phyloP scores from a whole-genome alignment of 208 protist genomes.

The Lotmaria passim region DNA sequence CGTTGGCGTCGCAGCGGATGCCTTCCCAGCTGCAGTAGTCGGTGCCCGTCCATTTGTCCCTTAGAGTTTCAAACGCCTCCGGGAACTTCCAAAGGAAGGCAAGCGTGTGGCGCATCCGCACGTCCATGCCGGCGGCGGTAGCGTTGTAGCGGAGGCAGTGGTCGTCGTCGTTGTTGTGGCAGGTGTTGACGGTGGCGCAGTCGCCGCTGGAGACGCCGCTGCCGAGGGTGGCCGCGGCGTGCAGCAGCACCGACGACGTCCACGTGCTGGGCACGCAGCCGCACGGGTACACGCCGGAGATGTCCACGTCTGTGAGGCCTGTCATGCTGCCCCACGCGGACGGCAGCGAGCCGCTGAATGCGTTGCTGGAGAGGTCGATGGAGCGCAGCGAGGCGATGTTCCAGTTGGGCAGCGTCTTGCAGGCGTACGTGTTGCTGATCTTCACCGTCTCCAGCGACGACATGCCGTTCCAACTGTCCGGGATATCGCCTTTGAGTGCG shows the following conservation, averaged over 20 bases:
- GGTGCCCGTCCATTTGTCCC: not conserved
- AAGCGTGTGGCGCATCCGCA: too few species aligned
- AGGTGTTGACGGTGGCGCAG: slow-evolving; percentile 5
- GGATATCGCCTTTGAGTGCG: slow-evolving; percentile 7
- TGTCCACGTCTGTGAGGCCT: slow-evolving; percentile 15
- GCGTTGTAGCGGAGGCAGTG: not conserved
- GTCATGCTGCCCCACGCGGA: slow-evolving; percentile 17
- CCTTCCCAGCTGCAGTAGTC: slow-evolving; percentile 12
- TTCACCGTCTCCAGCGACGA: not conserved
- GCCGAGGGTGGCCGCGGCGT: slow-evolving; percentile 13
- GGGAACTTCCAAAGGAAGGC: not conserved
- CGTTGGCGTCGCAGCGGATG: slow-evolving; percentile 21
- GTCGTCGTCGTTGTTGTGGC: not conserved
- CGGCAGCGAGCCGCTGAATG: slow-evolving; percentile 10
- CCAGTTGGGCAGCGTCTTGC: slow-evolving; percentile 17
- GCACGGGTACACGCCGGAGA: slow-evolving; percentile 7
- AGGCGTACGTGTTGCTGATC: slow-evolving; percentile 7
- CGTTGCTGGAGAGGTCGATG: slow-evolving; percentile 30
- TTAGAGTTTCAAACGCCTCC: not conserved
- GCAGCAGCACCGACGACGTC: slow-evolving; percentile 11
- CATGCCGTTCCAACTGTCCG: slow-evolving; percentile 9
- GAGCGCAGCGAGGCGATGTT: slow-evolving; percentile 9
- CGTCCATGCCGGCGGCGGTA: too few species aligned
- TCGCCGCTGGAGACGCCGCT: not conserved
- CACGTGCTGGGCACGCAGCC: slow-evolving; percentile 11